Evolutionary conservation across 176 grass and related monocot species (phyloP).

Genomic region (Rhynchospora tenuis): DNA sequence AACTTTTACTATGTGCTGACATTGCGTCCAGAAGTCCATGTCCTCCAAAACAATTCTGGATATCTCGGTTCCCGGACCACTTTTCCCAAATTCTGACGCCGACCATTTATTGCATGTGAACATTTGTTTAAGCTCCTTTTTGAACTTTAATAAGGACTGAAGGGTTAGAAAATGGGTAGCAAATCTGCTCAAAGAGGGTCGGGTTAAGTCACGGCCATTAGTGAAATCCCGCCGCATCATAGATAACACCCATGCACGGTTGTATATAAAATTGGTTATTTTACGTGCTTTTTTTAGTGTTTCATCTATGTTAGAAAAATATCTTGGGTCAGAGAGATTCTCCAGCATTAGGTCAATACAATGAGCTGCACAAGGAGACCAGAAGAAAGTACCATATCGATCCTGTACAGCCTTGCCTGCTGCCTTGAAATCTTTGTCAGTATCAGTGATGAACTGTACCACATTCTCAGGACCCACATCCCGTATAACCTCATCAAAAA

Average conservation of each 20-base stretch:
- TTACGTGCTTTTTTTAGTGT: slow-evolving; percentile 39
- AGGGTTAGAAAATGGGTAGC: slow-evolving; percentile 36
- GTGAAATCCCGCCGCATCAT: slow-evolving; percentile 37
- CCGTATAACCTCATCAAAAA: slow-evolving; percentile 36
- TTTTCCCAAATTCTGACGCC: slow-evolving; percentile 28
- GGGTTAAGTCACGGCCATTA: slow-evolving; percentile 34
- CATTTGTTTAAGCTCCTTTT: slow-evolving; percentile 32
- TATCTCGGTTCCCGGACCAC: slow-evolving; percentile 16
- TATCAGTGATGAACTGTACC: slow-evolving; percentile 41
- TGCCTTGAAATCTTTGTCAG: slow-evolving; percentile 33
- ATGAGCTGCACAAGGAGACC: slow-evolving; percentile 30
- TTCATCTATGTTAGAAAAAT: slow-evolving; percentile 43
- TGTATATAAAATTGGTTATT: slow-evolving; percentile 42
- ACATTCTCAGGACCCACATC: slow-evolving; percentile 39
- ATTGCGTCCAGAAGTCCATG: slow-evolving; percentile 34
- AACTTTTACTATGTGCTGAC: slow-evolving; percentile 31
- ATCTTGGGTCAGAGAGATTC: slow-evolving; percentile 26
- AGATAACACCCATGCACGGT: slow-evolving; percentile 28
- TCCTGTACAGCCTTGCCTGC: slow-evolving; percentile 31
- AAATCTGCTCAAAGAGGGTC: slow-evolving; percentile 10
- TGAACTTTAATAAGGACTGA: slow-evolving; percentile 24
- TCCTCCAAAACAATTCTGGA: slow-evolving; percentile 36
- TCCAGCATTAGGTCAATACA: slow-evolving; percentile 45
- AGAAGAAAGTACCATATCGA: slow-evolving; percentile 46
- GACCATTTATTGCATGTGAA: slow-evolving; percentile 31